These are phyloP conservation scores for Acer campestre DNA, from an alignment of 345 rosid genomes.

Conservation along the genomic window DNA sequence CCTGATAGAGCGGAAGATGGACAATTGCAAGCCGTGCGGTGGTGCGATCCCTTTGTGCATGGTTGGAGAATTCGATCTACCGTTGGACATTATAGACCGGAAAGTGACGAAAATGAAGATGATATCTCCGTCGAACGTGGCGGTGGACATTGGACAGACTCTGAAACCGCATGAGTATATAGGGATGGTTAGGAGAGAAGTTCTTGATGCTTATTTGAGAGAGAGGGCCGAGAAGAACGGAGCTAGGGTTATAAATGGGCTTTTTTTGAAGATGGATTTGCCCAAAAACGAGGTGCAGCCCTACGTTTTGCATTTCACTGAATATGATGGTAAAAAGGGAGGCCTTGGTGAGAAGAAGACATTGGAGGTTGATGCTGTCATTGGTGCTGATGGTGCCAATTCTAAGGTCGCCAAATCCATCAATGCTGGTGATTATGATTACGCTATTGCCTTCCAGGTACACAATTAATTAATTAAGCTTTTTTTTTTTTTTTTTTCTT, in stretches of 20 bases:
- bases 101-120: slow-evolving; percentile 91
- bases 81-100: slow-evolving; percentile 86
- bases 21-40: slow-evolving; percentile 95
- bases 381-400: slow-evolving; percentile 97
- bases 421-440: slow-evolving; percentile 87
- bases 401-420: slow-evolving; percentile 93
- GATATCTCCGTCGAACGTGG: slow-evolving; percentile 94
- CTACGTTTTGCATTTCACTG: slow-evolving; percentile 76
- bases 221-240: slow-evolving; percentile 77
- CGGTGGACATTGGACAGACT: slow-evolving; percentile 95
- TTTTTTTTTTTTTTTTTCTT: too few species aligned
- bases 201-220: slow-evolving; percentile 71
- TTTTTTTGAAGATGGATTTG: slow-evolving; percentile 84
- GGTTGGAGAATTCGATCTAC: slow-evolving; percentile 98
- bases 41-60: slow-evolving; percentile 94
- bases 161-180: slow-evolving; percentile 96
- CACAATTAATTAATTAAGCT: too few species aligned
- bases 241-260: slow-evolving; percentile 75
- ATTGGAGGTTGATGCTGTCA: slow-evolving; percentile 88
- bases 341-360: slow-evolving; percentile 70
- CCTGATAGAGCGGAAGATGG: slow-evolving; percentile 85
- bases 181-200: slow-evolving; percentile 94
- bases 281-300: slow-evolving; percentile 55
- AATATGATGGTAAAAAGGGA: slow-evolving; percentile 73
- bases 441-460: slow-evolving; percentile 98